Evolutionary conservation across 345 rosid genomes (phyloP), one percentile per base, ranked within the genome.

Genomic region (Carallia brachiata): DNA sequence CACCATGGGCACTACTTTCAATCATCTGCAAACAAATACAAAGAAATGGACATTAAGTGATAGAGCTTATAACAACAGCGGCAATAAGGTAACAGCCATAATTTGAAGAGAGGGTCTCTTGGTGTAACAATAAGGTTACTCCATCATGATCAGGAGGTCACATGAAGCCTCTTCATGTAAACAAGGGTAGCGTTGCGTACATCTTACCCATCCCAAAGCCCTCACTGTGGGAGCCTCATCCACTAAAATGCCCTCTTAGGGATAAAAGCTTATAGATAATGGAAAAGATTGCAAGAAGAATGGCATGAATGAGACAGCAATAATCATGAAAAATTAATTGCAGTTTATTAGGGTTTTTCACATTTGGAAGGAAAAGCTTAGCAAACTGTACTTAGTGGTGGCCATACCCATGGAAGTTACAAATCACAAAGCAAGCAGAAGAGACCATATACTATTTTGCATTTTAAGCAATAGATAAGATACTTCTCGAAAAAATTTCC

Each of bases 1-100:
- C 99, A 13, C 92, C 98, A 60, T 72, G 88, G 59, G 80, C 93
- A 79, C 98, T 92, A 77, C 98, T 96, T 82, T 96, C 99, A 73
- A 96, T 87, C 98, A 92, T 96, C 99, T 96, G 90, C 86, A 83
- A 82, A 75, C 3, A 44, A 44, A 10, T 44, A 10, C 55, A 65
- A 52, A 69, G 47, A 47, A 60, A 19, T 50, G 66, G 55, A 36
- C 31, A 27, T 30, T 9, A 30, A 23, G 10, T 56, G 60, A 23
- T 9, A 19, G 5, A 56, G 18, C 15, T 56, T 23, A 55, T 12
- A 55, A 55, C 27, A 55, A 9, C 31, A 12, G 15, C 6, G 36
- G 19, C 0, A 0, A 10, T 44, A 44, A 44, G 16, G 17, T 44
- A 44, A 15, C 50, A 44, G 50, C 1, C 50, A 44, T 12, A 44